Evolutionary conservation across 805 yeast species (phyloP).

Genomic region (Lachancea thermotolerans): DNA sequence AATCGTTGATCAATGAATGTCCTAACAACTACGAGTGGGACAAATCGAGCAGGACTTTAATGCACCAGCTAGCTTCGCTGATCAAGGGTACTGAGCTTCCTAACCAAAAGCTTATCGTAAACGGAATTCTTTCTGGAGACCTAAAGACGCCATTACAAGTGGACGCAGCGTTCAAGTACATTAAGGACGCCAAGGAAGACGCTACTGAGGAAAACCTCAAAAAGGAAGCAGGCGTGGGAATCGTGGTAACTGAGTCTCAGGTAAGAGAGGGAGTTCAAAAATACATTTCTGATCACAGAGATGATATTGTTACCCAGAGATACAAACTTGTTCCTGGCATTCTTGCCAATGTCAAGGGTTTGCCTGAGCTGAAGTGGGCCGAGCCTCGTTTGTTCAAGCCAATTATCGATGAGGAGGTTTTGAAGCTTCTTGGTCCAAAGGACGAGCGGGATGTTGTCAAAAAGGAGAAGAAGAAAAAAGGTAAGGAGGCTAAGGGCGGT

Average conservation of each 20-base stretch:
- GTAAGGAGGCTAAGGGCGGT: slow-evolving; percentile 15
- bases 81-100: slow-evolving; percentile 49
- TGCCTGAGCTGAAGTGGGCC: slow-evolving; percentile 86
- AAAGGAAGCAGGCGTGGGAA: slow-evolving; percentile 73
- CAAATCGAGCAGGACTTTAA: slow-evolving; percentile 53
- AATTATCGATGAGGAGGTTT: slow-evolving; percentile 68
- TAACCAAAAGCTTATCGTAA: slow-evolving; percentile 46
- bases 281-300: slow-evolving; percentile 54
- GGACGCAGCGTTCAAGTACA: slow-evolving; percentile 70
- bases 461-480: slow-evolving; percentile 59
- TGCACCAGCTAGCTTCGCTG: slow-evolving; percentile 73
- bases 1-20: slow-evolving; percentile 45
- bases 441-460: slow-evolving; percentile 86
- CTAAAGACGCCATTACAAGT: slow-evolving; percentile 68
- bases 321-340: slow-evolving; percentile 73
- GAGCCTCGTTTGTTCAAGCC: slow-evolving; percentile 83
- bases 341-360: slow-evolving; percentile 66
- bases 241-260: slow-evolving; percentile 59
- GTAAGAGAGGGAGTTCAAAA: slow-evolving; percentile 50
- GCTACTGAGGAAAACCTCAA: slow-evolving; percentile 49
- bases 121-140: slow-evolving; percentile 57
- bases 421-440: slow-evolving; percentile 79
- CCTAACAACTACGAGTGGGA: slow-evolving; percentile 37
- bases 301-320: slow-evolving; percentile 60
- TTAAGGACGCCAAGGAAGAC: slow-evolving; percentile 43